phyloP scores from a whole-genome alignment of 371 early-diverging fungal species.

The Rhizopus delemar region DNA sequence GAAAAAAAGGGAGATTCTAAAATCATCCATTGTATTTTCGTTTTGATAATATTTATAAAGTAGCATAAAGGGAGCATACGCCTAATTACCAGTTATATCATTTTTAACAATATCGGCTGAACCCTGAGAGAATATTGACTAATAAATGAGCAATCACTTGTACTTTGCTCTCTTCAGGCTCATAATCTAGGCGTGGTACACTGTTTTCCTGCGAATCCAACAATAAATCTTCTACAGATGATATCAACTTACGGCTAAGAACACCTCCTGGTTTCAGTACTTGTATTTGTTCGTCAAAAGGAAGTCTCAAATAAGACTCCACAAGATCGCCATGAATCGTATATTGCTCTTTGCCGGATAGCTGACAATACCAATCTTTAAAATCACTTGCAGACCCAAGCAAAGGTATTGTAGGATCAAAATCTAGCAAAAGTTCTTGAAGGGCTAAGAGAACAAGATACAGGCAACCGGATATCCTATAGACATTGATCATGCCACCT shows the following conservation, averaged over 20 bases:
- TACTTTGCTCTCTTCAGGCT: not conserved
- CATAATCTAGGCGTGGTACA: not conserved
- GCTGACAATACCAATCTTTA: constrained; percentile 26
- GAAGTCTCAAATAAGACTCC: constrained; percentile 19
- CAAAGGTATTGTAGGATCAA: constrained; percentile 22
- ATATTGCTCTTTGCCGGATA: constrained; percentile 23
- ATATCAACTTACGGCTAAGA: not conserved
- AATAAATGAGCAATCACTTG: not conserved
- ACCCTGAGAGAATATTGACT: constrained; percentile 15
- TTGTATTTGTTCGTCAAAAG: constrained; percentile 11
- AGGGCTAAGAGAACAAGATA: constrained; percentile 20
- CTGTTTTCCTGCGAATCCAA: not conserved
- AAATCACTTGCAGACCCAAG: constrained; percentile 34
- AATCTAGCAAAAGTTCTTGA: constrained; percentile 24
- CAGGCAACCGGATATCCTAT: constrained; percentile 23
- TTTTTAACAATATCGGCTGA: constrained; percentile 2
- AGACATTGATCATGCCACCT: constrained; percentile 32
- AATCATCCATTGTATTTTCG: too few species aligned
- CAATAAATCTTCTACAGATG: not conserved
- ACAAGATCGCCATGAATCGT: constrained; percentile 38
- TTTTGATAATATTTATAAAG: too few species aligned
- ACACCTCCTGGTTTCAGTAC: not conserved
- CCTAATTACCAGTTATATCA: not conserved
- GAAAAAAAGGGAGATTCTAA: too few species aligned
- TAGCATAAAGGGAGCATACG: too few species aligned